These are phyloP conservation scores for Backusella psychrophila DNA, from an alignment of 192 early-diverging fungal genomes.

Conservation along the genomic window DNA sequence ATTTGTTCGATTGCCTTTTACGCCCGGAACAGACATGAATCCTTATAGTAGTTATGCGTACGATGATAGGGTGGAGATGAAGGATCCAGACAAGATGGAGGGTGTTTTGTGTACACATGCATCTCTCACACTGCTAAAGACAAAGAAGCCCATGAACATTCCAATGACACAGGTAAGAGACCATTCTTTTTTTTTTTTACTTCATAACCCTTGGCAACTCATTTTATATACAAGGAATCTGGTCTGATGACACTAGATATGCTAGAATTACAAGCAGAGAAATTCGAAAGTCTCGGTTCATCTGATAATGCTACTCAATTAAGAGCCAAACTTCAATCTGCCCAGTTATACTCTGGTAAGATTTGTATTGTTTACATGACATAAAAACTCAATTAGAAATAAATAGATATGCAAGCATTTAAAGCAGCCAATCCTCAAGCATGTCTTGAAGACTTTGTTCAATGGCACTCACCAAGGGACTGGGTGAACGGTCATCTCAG, in stretches of 20 bases:
- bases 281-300: slow-evolving; percentile 77
- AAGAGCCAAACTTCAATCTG: slow-evolving; percentile 76
- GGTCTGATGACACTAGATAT: slow-evolving; percentile 89
- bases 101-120: slow-evolving; percentile 41
- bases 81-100: slow-evolving; percentile 41
- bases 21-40: slow-evolving; percentile 42
- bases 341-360: slow-evolving; percentile 63
- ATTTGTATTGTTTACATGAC: too few species aligned
- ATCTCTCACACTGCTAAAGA: slow-evolving; percentile 36
- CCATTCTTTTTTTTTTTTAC: too few species aligned
- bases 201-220: not conserved
- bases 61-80: slow-evolving; percentile 13
- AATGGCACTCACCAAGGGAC: slow-evolving; percentile 94
- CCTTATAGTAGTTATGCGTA: not conserved
- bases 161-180: slow-evolving; percentile 61
- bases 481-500: slow-evolving; percentile 75
- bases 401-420: slow-evolving; percentile 88
- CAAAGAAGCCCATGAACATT: slow-evolving; percentile 63
- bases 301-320: slow-evolving; percentile 66
- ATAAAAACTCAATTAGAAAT: too few species aligned
- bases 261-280: slow-evolving; percentile 74
- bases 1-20: slow-evolving; percentile 50
- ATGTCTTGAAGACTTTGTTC: slow-evolving; percentile 83
- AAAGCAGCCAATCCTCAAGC: slow-evolving; percentile 90
- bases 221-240: slow-evolving; percentile 44